Base-by-base conservation (phyloP, 441 rosid species). In the Gossypium davidsonii region DNA sequence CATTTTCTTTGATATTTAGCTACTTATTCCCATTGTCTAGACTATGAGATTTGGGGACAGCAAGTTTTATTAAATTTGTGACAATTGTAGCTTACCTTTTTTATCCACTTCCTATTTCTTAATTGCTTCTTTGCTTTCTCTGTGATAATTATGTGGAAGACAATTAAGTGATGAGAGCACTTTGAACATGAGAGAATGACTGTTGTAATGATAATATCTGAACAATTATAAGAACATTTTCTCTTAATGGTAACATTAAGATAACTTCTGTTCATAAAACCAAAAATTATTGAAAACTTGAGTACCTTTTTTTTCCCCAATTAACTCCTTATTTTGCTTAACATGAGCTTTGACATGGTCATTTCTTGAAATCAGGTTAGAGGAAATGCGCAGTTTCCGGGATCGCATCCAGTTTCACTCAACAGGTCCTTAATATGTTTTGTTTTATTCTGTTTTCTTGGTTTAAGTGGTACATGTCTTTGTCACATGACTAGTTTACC, bases 401-500 rank as follows among this genome's bases (percentile, higher is more conserved):
- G 99, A 56, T 96, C 99, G 25, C 99, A 96, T 73, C 99, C 99
- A 42, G 99, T 96, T 72, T 96, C 99, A 70, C 92, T 96, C 74
- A 88, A 85, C 93, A 92, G 99, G 99, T 96, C 39, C 65, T 2
- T 55, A 31, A 52, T 18, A 5, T n/a, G 42, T 52, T 37, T 55
- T 57, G 31, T 66, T 68, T 69, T 71, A n/a, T 69, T 74, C 37
- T 52, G 34, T 68, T 68, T 78, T 55, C 10, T 71, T 76, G n/a
- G 23, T 67, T 60, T 31, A 69, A 52, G 53, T 44, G 5, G n/a
- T 51, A 15, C 6, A 42, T 44, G 20, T n/a, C 14, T 48, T 48
- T 23, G 49, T 23, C 39, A 23, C 42, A 8, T 28, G 44, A 10
- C 15, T 25, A 70, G 11, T 7, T 10, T 66, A 6, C 55, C 20